A percentile compares a stretch with the other conserved stretches of the same genome.
These are phyloP conservation scores for Globisporangium emineosum DNA, from an alignment of 352 stramenopile genomes.

Conservation along the genomic window DNA sequence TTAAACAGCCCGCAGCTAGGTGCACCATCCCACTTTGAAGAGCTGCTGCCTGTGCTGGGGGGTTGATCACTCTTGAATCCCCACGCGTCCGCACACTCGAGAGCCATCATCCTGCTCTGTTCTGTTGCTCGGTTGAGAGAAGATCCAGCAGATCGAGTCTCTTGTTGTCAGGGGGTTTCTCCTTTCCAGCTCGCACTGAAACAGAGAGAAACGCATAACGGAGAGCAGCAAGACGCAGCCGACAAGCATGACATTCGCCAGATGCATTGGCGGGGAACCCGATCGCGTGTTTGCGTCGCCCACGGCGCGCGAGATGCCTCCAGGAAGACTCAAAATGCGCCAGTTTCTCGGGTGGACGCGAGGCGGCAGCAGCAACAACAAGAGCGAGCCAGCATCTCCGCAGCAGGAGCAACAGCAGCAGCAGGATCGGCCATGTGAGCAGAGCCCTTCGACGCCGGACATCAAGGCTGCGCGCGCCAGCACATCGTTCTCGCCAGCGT, in stretches of 20 bases:
- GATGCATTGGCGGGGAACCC: constrained; percentile 48
- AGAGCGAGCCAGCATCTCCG: constrained; percentile 16
- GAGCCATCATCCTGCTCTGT: not conserved
- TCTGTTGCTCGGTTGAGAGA: constrained; percentile 1
- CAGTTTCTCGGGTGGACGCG: constrained; percentile 39
- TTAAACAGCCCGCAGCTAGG: constrained; percentile 1
- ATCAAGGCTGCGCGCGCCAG: not conserved
- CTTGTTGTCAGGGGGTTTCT: constrained; percentile 3
- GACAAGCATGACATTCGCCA: constrained; percentile 42
- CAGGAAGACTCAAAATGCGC: constrained; percentile 39
- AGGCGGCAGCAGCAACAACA: constrained; percentile 22
- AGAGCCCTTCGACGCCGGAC: not conserved
- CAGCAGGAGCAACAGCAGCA: constrained; percentile 24
- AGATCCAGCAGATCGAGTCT: not conserved
- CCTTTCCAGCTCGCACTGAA: not conserved
- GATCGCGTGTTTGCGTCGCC: constrained; percentile 43
- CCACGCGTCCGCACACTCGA: constrained; percentile 2
- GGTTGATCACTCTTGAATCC: constrained; percentile 1
- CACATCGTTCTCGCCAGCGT: not conserved
- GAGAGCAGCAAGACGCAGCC: not conserved
- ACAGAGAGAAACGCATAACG: not conserved
- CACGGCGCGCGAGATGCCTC: constrained; percentile 28
- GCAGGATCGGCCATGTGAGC: constrained; percentile 12
- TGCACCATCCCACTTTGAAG: constrained; percentile 5
- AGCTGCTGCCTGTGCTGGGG: not conserved